Evolutionary conservation across 2,329 filamentous ascomycete genomes (phyloP).

Genomic region (Clarireedia hainanense): DNA sequence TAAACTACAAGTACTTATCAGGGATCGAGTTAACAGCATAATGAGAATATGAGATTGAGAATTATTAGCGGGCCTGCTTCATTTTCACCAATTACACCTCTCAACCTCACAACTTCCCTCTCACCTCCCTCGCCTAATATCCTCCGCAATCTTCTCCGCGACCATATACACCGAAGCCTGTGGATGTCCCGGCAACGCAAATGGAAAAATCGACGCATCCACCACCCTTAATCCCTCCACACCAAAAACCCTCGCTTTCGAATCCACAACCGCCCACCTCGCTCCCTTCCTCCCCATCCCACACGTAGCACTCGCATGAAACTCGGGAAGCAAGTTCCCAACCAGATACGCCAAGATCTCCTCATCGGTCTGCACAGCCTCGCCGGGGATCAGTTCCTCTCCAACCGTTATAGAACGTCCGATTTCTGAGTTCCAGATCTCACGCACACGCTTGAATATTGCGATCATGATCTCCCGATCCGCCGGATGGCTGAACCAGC

Average conservation of each 20-base stretch:
- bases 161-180: slow-evolving; percentile 9
- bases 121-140: neutral
- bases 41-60: no score
- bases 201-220: slow-evolving; percentile 6
- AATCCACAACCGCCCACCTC: slow-evolving; percentile 1
- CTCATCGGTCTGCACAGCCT: neutral
- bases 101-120: no score
- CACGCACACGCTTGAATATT: slow-evolving; percentile 34
- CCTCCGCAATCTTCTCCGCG: slow-evolving; percentile 7
- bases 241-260: neutral
- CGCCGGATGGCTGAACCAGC: slow-evolving; percentile 35
- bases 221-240: neutral
- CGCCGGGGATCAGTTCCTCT: neutral
- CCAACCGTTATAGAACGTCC: neutral
- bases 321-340: neutral
- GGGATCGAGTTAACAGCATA: no score
- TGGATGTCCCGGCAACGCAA: slow-evolving; percentile 7
- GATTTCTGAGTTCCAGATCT: slow-evolving; percentile 12
- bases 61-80: no score
- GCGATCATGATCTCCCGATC: slow-evolving; percentile 38
- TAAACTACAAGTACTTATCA: no score
- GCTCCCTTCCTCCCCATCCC: slow-evolving; percentile 3
- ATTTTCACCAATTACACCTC: no score
- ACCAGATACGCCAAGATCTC: neutral
- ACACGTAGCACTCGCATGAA: slow-evolving; percentile 1